A percentile compares a stretch with the other conserved stretches of the same genome.
Conservation (phyloP, 2,329 filamentous ascomycete species). For the Fusarium austroafricanum region DNA sequence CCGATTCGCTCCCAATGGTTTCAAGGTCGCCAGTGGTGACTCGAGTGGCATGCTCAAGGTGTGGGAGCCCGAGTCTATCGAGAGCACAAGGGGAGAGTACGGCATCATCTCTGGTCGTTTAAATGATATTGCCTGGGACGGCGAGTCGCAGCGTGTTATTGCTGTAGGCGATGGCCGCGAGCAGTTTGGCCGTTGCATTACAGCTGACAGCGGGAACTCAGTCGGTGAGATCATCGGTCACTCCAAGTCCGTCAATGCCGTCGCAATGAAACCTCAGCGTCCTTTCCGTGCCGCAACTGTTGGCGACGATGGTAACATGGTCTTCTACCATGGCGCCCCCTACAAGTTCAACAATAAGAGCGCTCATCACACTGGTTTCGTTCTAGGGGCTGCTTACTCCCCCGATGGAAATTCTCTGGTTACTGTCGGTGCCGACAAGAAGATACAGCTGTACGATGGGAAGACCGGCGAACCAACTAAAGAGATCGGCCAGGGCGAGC, state of each 20-base stretch:
- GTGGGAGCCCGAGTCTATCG: constrained; percentile 90
- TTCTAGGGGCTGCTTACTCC: constrained; percentile 88
- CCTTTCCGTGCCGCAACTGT: constrained; percentile 93
- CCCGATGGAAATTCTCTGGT: constrained; percentile 86
- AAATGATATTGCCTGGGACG: constrained; percentile 97
- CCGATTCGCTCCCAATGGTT: constrained; percentile 92
- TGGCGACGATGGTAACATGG: constrained; percentile 87
- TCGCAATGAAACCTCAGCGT: constrained; percentile 88
- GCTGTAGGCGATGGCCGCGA: constrained; percentile 96
- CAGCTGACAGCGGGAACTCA: constrained; percentile 93
- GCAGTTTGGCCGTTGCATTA: constrained; percentile 93
- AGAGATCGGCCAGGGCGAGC: constrained; percentile 83
- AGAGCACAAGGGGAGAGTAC: constrained; percentile 92
- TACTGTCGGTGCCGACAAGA: constrained; percentile 91
- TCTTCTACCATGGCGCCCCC: constrained; percentile 92
- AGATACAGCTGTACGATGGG: constrained; percentile 95
- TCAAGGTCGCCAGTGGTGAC: constrained; percentile 94
- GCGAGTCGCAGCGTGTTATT: constrained; percentile 95
- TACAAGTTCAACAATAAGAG: constrained; percentile 96
- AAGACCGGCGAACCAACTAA: constrained; percentile 88
- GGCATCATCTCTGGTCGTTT: constrained; percentile 93
- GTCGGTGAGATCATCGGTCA: constrained; percentile 96
- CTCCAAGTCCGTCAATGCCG: constrained; percentile 88
- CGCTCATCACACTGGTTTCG: constrained; percentile 85
- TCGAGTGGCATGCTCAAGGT: constrained; percentile 85